Percentiles rank a stretch among this genome's conserved stretches.
Evolutionary conservation across 306 rosid genomes (phyloP).

Genomic region (Malus fusca): DNA sequence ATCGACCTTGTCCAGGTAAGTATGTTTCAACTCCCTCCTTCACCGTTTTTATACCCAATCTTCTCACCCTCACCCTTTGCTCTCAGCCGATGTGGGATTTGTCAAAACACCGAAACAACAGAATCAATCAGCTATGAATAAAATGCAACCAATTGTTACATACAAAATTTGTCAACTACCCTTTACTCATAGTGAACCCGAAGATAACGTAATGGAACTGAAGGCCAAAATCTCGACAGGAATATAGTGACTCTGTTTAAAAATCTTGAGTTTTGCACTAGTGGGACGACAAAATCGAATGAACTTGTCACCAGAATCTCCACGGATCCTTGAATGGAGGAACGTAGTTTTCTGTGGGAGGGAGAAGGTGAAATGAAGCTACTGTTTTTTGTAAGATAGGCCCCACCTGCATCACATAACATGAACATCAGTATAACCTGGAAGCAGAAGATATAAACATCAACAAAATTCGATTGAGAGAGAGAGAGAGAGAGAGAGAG

Average conservation of each 20-base stretch:
- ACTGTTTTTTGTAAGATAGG: constrained; percentile 59
- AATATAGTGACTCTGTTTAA: neutral
- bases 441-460: neutral
- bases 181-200: neutral
- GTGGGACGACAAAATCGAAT: neutral
- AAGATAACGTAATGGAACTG: neutral
- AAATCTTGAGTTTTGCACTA: neutral
- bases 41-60: neutral
- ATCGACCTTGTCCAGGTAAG: neutral
- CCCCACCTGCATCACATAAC: constrained; percentile 71
- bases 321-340: constrained; percentile 98
- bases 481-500: constrained; percentile 14
- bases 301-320: constrained; percentile 81
- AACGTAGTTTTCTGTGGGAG: constrained; percentile 74
- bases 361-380: constrained; percentile 73
- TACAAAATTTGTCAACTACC: neutral
- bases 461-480: neutral
- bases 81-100: neutral
- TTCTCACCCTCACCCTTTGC: neutral
- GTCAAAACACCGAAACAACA: neutral
- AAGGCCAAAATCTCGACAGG: neutral
- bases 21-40: neutral
- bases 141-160: neutral
- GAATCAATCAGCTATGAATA: neutral
- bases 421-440: neutral